Base-by-base conservation (phyloP, 139 green algal genomes). In the Chlorokybus atmophyticus region DNA sequence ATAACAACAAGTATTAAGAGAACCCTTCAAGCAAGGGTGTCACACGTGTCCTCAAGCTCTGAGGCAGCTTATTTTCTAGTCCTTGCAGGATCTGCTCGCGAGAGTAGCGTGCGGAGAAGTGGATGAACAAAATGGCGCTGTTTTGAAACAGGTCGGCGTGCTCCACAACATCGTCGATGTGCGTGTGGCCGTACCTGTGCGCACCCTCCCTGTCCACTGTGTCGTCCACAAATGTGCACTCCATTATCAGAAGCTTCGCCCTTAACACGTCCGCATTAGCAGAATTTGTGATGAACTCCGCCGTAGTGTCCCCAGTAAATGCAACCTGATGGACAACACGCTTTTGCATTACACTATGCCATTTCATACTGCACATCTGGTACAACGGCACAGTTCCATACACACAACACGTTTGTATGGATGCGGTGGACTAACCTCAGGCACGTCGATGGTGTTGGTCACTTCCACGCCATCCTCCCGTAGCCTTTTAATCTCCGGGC, bases 281-380 rank as follows among this genome's bases (percentile, higher is more conserved):
- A 1, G 69, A 55, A 2, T 52, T 42, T 19, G n/a, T 78, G 21
- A 85, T 60, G 29, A 84, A 86, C 3, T 77, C 76, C 0, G 58
- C 52, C 0, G 70, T 84, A 28, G 85, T 90, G 75, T 93, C 85
- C 1, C 82, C 85, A 1, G 85, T 93, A 75, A 92, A 93, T 0
- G 81, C 79, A 2, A 90, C 65, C n/a, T n/a, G n/a, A n/a, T n/a
- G n/a, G n/a, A n/a, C n/a, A n/a, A n/a, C n/a, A n/a, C n/a, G n/a
- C n/a, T n/a, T 60, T 87, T n/a, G n/a, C n/a, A n/a, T n/a, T n/a
- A n/a, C n/a, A n/a, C n/a, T n/a, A n/a, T n/a, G n/a, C n/a, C n/a
- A n/a, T n/a, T n/a, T n/a, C n/a, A n/a, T n/a, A n/a, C n/a, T n/a
- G n/a, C n/a, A n/a, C n/a, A n/a, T n/a, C n/a, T n/a, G n/a, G n/a